Conservation (phyloP, 1,139 yeast species). For the Candida mesenterica region DNA sequence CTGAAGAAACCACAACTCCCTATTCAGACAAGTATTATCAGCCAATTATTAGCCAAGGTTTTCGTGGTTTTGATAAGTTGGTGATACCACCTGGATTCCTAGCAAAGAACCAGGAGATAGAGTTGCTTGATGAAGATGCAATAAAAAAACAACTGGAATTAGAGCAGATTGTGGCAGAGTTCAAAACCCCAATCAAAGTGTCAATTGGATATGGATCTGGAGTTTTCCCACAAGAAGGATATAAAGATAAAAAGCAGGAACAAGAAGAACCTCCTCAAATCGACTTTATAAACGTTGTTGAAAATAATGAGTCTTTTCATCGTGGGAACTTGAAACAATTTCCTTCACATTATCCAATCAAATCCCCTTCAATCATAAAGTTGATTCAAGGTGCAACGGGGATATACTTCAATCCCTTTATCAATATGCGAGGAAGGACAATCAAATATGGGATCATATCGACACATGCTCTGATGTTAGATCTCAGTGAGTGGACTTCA, state of each 20-base stretch:
- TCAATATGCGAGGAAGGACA: conserved; percentile 52
- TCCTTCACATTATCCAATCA: conserved; percentile 60
- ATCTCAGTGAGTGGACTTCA: conserved; percentile 78
- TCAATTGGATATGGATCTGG: conserved; percentile 97
- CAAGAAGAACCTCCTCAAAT: conserved; percentile 53
- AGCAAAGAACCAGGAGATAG: conserved; percentile 52
- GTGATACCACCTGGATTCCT: conserved; percentile 24
- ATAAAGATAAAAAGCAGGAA: conserved; percentile 27
- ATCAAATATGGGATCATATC: conserved; percentile 89
- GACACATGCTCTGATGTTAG: conserved; percentile 56
- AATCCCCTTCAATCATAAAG: conserved; percentile 49
- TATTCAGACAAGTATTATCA: conserved; percentile 30
- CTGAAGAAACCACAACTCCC: conserved; percentile 15
- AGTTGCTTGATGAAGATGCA: conserved; percentile 37
- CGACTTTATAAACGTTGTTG: conserved; percentile 84
- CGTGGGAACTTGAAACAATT: conserved; percentile 60
- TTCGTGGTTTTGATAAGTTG: conserved; percentile 25
- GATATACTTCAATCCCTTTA: conserved; percentile 90
- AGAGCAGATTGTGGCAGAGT: conserved; percentile 50
- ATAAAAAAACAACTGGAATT: conserved; percentile 31
- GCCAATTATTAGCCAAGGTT: conserved; percentile 30
- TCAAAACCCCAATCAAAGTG: conserved; percentile 66
- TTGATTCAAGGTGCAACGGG: conserved; percentile 75
- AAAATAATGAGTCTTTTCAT: conserved; percentile 75
- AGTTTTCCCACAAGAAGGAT: conserved; percentile 76